Percentiles rank a stretch among this genome's conserved stretches.
Conservation (phyloP, 2,329 filamentous ascomycete species). For the Zymoseptoria brevis region DNA sequence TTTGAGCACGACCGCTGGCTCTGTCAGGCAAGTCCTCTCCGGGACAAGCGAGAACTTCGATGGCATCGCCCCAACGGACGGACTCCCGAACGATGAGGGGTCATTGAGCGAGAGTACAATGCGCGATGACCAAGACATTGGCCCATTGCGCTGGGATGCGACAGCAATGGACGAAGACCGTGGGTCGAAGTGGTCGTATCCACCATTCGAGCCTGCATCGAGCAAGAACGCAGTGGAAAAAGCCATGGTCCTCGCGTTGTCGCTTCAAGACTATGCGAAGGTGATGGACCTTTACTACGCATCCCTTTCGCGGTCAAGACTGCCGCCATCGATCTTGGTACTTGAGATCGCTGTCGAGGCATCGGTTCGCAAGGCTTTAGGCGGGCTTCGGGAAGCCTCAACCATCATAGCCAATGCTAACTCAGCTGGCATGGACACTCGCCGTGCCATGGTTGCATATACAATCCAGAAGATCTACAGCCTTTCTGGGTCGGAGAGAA, state of each 20-base stretch:
- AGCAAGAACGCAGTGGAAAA: conserved; percentile 6
- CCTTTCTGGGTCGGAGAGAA: conserved; percentile 2
- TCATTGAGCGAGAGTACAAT: not conserved
- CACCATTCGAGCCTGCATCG: not conserved
- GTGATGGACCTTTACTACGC: conserved; percentile 21
- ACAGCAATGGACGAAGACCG: not conserved
- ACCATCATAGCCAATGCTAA: conserved; percentile 19
- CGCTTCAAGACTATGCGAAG: conserved; percentile 12
- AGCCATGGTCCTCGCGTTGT: conserved; percentile 23
- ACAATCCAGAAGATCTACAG: conserved; percentile 22
- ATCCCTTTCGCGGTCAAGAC: conserved; percentile 13
- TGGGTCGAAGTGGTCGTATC: not conserved
- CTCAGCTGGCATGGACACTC: conserved; percentile 25
- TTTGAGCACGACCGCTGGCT: not conserved
- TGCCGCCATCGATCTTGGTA: conserved; percentile 20
- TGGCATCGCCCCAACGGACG: not conserved
- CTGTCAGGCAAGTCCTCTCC: not conserved
- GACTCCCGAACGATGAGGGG: not conserved
- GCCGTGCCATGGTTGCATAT: conserved; percentile 22
- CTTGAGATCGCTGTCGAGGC: conserved; percentile 27
- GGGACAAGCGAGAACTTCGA: not conserved
- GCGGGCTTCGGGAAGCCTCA: conserved; percentile 14
- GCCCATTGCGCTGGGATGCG: not conserved
- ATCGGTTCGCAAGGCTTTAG: conserved; percentile 18
- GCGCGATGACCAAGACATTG: not conserved